Conservation (phyloP, 768 basidiomycete species). For the Tulasnella sp. region DNA sequence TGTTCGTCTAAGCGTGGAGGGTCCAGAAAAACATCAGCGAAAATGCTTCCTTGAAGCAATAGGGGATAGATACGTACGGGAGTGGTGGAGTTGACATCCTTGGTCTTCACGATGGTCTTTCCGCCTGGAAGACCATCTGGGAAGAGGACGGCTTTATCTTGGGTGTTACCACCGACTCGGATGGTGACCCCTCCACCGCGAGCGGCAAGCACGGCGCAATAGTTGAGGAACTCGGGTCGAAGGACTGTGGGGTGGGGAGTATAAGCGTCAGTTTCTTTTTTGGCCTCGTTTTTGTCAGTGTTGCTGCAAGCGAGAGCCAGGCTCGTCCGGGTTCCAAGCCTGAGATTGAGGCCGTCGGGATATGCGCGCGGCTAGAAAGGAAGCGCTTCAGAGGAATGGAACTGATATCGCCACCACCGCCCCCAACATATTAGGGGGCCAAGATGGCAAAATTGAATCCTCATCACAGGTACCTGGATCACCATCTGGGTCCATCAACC, state of each 20-base stretch:
- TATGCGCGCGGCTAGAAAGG: too few relatives aligned
- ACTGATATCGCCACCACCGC: too few relatives aligned
- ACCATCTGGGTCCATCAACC: too few relatives aligned
- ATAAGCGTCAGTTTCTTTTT: too few relatives aligned
- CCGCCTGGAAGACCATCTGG: conserved; percentile 1
- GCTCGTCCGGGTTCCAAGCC: too few relatives aligned
- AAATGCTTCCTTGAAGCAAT: not conserved
- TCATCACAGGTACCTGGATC: too few relatives aligned
- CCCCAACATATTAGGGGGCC: too few relatives aligned
- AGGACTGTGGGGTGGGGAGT: conserved; percentile 22
- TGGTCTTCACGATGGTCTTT: conserved; percentile 9
- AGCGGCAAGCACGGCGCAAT: conserved; percentile 33
- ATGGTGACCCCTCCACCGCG: conserved; percentile 34
- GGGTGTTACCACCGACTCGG: conserved; percentile 45
- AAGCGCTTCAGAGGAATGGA: too few relatives aligned
- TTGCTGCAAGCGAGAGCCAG: too few relatives aligned
- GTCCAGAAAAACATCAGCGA: not conserved
- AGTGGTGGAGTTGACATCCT: not conserved
- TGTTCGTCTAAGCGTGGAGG: conserved; percentile 45
- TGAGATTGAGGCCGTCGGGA: too few relatives aligned
- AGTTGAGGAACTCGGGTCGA: conserved; percentile 39
- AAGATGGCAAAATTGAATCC: too few relatives aligned
- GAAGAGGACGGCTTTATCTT: conserved; percentile 28
- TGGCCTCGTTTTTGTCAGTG: too few relatives aligned
- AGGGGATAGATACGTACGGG: not conserved